Evolutionary conservation across 148 eudicot species (phyloP).

Genomic region (Vaccinium vitisidaea): DNA sequence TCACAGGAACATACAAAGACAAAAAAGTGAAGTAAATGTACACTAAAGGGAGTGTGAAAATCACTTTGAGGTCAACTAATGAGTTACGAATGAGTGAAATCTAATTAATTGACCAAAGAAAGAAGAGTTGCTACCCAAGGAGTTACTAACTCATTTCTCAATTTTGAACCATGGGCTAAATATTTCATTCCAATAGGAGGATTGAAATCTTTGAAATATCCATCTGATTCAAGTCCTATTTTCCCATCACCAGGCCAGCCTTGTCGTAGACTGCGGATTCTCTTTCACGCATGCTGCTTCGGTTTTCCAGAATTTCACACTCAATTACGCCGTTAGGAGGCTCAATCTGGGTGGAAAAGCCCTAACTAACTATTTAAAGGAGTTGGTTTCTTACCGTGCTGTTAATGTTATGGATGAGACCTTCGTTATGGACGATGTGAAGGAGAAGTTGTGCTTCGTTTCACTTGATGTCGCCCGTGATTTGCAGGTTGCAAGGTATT

Average conservation of each 20-base stretch:
- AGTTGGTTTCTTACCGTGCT: slow-evolving; percentile 77
- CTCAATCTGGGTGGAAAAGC: slow-evolving; percentile 94
- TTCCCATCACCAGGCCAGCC: slow-evolving; percentile 36
- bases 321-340: slow-evolving; percentile 80
- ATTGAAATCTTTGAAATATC: not conserved
- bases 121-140: not conserved
- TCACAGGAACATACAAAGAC: no score
- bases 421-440: slow-evolving; percentile 79
- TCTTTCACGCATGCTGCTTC: slow-evolving; percentile 77
- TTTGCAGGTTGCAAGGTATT: slow-evolving; percentile 73
- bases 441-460: slow-evolving; percentile 86
- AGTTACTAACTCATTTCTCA: not conserved
- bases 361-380: slow-evolving; percentile 79
- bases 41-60: no score
- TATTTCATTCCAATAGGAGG: not conserved
- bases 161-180: not conserved
- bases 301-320: slow-evolving; percentile 66
- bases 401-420: slow-evolving; percentile 97
- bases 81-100: not conserved
- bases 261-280: slow-evolving; percentile 89
- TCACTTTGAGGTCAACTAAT: not conserved
- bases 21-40: no score
- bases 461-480: slow-evolving; percentile 74
- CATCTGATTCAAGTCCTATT: not conserved
- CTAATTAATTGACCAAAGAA: not conserved